These are phyloP conservation scores for Plantago major DNA, from an alignment of 257 asterid genomes.

Conservation along the genomic window DNA sequence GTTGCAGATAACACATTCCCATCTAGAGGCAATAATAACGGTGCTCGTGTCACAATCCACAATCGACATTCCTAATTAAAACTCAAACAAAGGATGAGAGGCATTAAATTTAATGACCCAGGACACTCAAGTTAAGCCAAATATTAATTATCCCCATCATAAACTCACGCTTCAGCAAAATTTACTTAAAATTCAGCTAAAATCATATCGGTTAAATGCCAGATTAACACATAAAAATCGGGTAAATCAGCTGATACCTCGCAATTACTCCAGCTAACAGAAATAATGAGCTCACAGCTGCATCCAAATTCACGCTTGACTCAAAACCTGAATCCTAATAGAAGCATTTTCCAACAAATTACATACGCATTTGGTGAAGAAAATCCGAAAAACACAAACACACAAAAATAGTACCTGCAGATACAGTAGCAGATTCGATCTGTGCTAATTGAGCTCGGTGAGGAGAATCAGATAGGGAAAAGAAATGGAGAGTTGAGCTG, in stretches of 20 bases:
- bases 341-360: neutral
- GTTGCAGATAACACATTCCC: no score
- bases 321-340: neutral
- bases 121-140: constrained; percentile 15
- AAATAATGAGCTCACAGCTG: no score
- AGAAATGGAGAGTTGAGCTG: constrained; percentile 45
- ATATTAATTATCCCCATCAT: constrained; percentile 14
- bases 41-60: neutral
- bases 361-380: neutral
- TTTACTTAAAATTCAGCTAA: constrained; percentile 16
- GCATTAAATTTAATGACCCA: constrained; percentile 6
- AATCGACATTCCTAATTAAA: neutral
- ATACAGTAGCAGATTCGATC: constrained; percentile 43
- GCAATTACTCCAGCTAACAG: neutral
- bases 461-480: constrained; percentile 22
- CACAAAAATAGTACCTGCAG: constrained; percentile 27
- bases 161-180: constrained; percentile 5
- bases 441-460: constrained; percentile 30
- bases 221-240: neutral
- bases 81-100: neutral
- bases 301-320: no score
- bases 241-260: no score
- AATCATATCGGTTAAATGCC: constrained; percentile 2
- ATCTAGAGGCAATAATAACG: no score
- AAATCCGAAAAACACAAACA: constrained; percentile 12